phyloP scores from a whole-genome alignment of 2,329 filamentous ascomycete species.

The Fusarium pseudoanthophilum region DNA sequence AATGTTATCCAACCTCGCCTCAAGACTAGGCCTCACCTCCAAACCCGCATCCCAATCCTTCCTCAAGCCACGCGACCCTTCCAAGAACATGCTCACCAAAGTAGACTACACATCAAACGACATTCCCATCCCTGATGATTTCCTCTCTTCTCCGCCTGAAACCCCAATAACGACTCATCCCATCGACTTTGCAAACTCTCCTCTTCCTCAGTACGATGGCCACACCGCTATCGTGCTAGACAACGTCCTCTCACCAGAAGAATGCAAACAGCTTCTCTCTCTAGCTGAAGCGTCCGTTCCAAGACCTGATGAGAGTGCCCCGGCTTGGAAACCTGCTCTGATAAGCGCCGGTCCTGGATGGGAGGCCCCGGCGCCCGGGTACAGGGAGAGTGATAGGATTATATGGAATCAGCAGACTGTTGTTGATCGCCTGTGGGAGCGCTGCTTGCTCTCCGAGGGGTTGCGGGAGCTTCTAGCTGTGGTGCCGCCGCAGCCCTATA shows the following conservation, averaged over 20 bases:
- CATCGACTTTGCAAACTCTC: slow-evolving; percentile 64
- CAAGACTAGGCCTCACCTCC: slow-evolving; percentile 36
- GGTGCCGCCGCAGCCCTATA: slow-evolving; percentile 45
- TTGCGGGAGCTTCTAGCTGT: slow-evolving; percentile 54
- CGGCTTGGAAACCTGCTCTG: slow-evolving; percentile 73
- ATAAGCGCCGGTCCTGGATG: slow-evolving; percentile 72
- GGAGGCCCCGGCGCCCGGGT: slow-evolving; percentile 64
- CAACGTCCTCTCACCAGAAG: slow-evolving; percentile 62
- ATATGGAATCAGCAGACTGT: slow-evolving; percentile 76
- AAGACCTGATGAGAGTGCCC: slow-evolving; percentile 31
- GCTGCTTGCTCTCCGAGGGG: slow-evolving; percentile 60
- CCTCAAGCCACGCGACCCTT: slow-evolving; percentile 5
- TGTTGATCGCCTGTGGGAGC: slow-evolving; percentile 70
- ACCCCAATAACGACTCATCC: slow-evolving; percentile 53
- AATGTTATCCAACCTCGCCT: slow-evolving; percentile 40
- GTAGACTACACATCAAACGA: slow-evolving; percentile 47
- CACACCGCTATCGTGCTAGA: slow-evolving; percentile 69
- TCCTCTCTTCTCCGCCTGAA: slow-evolving; percentile 55
- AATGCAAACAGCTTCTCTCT: slow-evolving; percentile 67
- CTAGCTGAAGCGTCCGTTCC: slow-evolving; percentile 64
- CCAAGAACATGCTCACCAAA: background rate
- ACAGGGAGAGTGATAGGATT: slow-evolving; percentile 78
- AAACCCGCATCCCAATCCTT: background rate
- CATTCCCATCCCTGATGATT: slow-evolving; percentile 54
- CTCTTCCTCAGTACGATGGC: slow-evolving; percentile 62